Base-by-base conservation (phyloP, 1,139 yeast genomes). In the Arxiozyma slooffiae region DNA sequence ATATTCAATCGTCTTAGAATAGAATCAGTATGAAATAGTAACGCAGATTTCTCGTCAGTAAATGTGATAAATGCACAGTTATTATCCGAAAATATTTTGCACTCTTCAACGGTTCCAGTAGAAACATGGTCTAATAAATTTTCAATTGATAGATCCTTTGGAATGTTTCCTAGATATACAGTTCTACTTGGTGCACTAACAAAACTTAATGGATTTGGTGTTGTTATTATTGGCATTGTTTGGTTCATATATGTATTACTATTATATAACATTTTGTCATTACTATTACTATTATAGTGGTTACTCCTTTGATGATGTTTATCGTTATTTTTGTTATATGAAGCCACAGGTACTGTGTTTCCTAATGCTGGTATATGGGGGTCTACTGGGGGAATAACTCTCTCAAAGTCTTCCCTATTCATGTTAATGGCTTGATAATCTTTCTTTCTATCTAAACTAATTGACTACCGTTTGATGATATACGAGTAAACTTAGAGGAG, bases 121-220 rank as follows among this genome's bases (percentile, higher is more conserved):
- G 95, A 79, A 34, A 92, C 96, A 65, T 87, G 92, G 64, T 88
- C 92, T 62, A 92, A 74, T 50, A 92, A 71, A 61, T 88, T 96
- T 60, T 85, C 82, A 4, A 94, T 81, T 30, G 89, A 80, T 52
- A 89, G 76, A 56, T 84, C 87, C n/a, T 76, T 70, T 0, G 97
- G 97, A 44, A 92, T 78, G 63, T 88, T 89, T 14, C 97, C 97
- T 60, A 92, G 73, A 65, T 89, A 88, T 7, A 92, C 95, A 0
- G 97, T 88, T 65, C 97, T 78, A 20, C 88, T 81, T 34, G 89
- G 88, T 1, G 85, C 85, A 26, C 73, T 57, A 26, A 64, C 64
- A 55, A 68, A 69, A 53, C 66, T 67, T 24, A 60, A 51, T 17
- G 64, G 60, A 47, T 59, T 60, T 41, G 52, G 58, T 17, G 55